These are phyloP conservation scores for Suhomyces kilbournensis DNA, from an alignment of 805 yeast species.

Conservation along the genomic window DNA sequence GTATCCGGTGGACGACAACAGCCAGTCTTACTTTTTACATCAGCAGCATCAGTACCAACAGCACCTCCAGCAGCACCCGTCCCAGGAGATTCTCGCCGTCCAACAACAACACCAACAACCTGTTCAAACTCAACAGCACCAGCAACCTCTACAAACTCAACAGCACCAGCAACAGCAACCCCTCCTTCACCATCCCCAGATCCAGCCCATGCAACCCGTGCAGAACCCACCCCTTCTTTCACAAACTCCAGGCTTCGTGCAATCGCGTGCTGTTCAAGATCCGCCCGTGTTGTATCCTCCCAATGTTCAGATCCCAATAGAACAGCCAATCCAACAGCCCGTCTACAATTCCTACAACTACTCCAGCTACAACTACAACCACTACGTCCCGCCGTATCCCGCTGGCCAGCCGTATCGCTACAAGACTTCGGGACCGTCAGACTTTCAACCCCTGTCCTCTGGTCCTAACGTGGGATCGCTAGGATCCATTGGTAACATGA, in stretches of 20 bases:
- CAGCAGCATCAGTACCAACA: slow-evolving; percentile 7
- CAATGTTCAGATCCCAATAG: slow-evolving; percentile 1
- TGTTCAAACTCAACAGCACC: background rate
- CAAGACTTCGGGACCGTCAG: background rate
- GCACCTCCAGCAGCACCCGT: slow-evolving; percentile 4
- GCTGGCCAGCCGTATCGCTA: background rate
- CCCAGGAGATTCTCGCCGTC: background rate
- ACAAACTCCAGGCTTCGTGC: background rate
- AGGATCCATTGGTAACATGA: background rate
- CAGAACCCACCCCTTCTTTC: slow-evolving; percentile 3
- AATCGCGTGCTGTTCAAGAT: background rate
- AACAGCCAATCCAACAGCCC: slow-evolving; percentile 6
- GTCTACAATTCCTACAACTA: background rate
- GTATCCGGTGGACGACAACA: background rate
- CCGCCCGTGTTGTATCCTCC: slow-evolving; percentile 1
- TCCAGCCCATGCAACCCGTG: background rate
- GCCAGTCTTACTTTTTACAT: slow-evolving; percentile 2
- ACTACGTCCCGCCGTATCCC: slow-evolving; percentile 1
- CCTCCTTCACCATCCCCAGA: slow-evolving; percentile 7
- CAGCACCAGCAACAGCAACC: slow-evolving; percentile 2
- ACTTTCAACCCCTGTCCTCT: background rate
- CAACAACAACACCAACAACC: slow-evolving; percentile 5
- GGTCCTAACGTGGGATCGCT: background rate
- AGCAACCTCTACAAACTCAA: background rate
- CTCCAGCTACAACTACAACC: background rate